Percentiles rank a stretch among this genome's conserved stretches.
phyloP scores from a whole-genome alignment of 2,329 filamentous ascomycete species.

The Botrytis fabae region DNA sequence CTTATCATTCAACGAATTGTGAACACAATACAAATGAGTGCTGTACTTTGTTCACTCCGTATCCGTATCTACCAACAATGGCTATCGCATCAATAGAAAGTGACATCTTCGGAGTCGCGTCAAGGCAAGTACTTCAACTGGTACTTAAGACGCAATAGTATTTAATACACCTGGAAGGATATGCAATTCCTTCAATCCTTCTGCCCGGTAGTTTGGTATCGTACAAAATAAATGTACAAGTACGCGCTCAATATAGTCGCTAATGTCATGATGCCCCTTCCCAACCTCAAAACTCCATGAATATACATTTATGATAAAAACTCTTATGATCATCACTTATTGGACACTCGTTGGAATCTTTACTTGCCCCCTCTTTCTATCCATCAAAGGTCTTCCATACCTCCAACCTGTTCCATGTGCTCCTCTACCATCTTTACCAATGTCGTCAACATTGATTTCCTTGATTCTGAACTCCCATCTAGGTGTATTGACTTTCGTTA shows the following conservation, averaged over 20 bases:
- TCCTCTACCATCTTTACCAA: constrained; percentile 55
- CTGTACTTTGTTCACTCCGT: not conserved
- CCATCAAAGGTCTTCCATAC: constrained; percentile 63
- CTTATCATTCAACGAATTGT: not conserved
- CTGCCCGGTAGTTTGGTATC: not conserved
- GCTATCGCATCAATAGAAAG: not conserved
- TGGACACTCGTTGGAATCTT: constrained; percentile 66
- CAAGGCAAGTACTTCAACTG: not conserved
- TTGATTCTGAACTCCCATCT: constrained; percentile 65
- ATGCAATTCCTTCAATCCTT: not conserved
- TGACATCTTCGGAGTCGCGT: not conserved
- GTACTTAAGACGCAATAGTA: not conserved
- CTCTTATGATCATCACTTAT: constrained; percentile 26
- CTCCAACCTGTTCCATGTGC: constrained; percentile 57
- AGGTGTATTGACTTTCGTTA: constrained; percentile 48
- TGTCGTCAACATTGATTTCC: constrained; percentile 57
- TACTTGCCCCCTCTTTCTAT: constrained; percentile 62
- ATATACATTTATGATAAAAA: constrained; percentile 18
- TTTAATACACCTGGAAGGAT: constrained; percentile 2
- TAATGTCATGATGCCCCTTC: constrained; percentile 18
- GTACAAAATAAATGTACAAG: constrained; percentile 18
- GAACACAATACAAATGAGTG: not conserved
- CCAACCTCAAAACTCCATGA: constrained; percentile 21
- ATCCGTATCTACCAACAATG: not conserved
- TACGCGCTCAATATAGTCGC: constrained; percentile 11